Conservation (phyloP, 2,329 filamentous ascomycete species). For the Cephalotrichum gorgonifer region DNA sequence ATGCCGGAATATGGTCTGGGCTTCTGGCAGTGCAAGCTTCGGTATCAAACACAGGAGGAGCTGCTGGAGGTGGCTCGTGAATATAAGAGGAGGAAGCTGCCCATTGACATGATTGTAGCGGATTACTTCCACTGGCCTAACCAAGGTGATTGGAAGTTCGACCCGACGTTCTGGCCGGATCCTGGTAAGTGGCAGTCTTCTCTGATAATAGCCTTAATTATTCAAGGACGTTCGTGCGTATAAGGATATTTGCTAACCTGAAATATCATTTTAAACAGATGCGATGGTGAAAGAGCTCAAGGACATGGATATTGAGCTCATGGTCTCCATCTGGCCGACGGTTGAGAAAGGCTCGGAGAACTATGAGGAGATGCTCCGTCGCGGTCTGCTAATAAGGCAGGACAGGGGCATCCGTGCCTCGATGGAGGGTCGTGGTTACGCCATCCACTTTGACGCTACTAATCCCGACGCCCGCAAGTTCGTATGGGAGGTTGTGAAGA, state of each 20-base stretch:
- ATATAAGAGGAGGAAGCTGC: slow-evolving; percentile 42
- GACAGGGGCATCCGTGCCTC: slow-evolving; percentile 48
- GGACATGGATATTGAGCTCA: slow-evolving; percentile 49
- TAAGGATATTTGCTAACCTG: not conserved
- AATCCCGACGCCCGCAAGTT: slow-evolving; percentile 48
- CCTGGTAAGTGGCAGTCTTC: slow-evolving; percentile 41
- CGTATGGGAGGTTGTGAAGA: slow-evolving; percentile 47
- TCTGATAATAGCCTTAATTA: not conserved
- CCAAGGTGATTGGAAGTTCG: slow-evolving; percentile 60
- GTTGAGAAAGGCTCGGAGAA: slow-evolving; percentile 50
- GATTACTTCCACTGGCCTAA: slow-evolving; percentile 60
- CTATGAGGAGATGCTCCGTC: slow-evolving; percentile 50
- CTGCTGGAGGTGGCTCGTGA: slow-evolving; percentile 49
- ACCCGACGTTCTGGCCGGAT: slow-evolving; percentile 54
- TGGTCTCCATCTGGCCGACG: slow-evolving; percentile 62
- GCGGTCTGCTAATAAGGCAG: slow-evolving; percentile 47
- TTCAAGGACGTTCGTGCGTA: not conserved
- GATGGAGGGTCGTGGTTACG: slow-evolving; percentile 49
- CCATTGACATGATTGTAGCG: slow-evolving; percentile 54
- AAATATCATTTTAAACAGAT: slow-evolving; percentile 23
- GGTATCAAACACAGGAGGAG: slow-evolving; percentile 57
- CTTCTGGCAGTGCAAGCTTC: slow-evolving; percentile 59
- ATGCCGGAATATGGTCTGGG: slow-evolving; percentile 61
- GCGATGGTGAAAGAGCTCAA: slow-evolving; percentile 54
- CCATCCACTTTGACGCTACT: slow-evolving; percentile 53